Percentiles rank a stretch among this genome's conserved stretches.
Conservation (phyloP, 148 eudicot genomes). For the Chenopodium formosanum region DNA sequence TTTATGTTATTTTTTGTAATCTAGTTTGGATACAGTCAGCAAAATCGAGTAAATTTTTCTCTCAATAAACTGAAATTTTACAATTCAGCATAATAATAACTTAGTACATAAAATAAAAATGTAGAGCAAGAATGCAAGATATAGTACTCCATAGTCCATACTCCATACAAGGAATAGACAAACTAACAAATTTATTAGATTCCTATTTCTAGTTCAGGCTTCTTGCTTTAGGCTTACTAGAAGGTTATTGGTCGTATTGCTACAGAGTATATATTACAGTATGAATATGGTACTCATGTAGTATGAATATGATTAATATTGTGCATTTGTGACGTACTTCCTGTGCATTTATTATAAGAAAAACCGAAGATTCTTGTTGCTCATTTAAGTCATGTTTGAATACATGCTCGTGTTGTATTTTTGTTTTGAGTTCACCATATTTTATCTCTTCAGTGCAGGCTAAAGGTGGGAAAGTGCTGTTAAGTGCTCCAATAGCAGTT, state of each 20-base stretch:
- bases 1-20: no score
- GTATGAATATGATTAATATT: background rate
- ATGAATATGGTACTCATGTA: background rate
- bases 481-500: conserved; percentile 37
- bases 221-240: background rate
- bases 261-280: background rate
- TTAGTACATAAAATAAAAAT: no score
- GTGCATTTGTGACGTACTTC: background rate
- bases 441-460: conserved; percentile 69
- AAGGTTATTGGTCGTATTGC: background rate
- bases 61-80: no score
- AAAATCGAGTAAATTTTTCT: no score
- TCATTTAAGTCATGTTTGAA: background rate
- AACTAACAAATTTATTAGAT: background rate
- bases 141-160: background rate
- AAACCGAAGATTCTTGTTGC: background rate
- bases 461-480: conserved; percentile 47
- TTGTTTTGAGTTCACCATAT: conserved; percentile 40
- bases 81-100: no score
- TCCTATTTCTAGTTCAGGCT: background rate
- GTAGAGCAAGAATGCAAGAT: background rate
- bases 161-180: background rate
- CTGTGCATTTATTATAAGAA: background rate
- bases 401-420: background rate
- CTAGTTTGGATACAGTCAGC: no score